Percentiles rank a stretch among this genome's conserved stretches.
These are phyloP conservation scores for Venustampulla echinocandica DNA, from an alignment of 495 filamentous ascomycete genomes.

Conservation along the genomic window DNA sequence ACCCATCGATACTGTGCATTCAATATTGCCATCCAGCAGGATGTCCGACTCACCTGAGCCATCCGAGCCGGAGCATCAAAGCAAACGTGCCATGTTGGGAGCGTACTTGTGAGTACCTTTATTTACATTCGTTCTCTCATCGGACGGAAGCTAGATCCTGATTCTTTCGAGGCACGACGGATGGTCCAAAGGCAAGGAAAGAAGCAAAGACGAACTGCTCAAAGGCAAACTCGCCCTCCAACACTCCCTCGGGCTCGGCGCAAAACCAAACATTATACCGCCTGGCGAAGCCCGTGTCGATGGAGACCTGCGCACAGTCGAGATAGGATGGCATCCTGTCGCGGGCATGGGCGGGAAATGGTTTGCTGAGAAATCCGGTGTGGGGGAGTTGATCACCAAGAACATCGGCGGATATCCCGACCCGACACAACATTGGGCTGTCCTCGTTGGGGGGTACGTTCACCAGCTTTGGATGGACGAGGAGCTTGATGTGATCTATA, in stretches of 20 bases:
- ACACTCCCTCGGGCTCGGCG: conserved; percentile 34
- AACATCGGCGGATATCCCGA: conserved; percentile 35
- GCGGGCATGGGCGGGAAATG: conserved; percentile 32
- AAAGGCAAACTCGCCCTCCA: conserved; percentile 31
- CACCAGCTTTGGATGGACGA: conserved; percentile 39
- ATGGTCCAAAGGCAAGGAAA: conserved; percentile 10
- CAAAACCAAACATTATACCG: conserved; percentile 34
- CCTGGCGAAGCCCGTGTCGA: conserved; percentile 23
- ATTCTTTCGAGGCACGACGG: conserved; percentile 6
- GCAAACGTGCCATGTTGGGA: conserved; percentile 6
- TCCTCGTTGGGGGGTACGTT: conserved; percentile 36
- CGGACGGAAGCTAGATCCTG: background rate
- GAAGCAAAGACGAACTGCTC: conserved; percentile 21
- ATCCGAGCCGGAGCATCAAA: background rate
- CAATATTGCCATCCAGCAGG: background rate
- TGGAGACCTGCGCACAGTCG: conserved; percentile 26
- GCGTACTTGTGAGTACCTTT: conserved; percentile 8
- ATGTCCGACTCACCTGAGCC: conserved; percentile 1
- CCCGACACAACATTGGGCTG: conserved; percentile 43
- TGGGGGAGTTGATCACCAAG: conserved; percentile 35
- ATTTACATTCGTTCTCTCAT: background rate
- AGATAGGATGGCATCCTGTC: conserved; percentile 41
- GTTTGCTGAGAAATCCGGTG: conserved; percentile 34
- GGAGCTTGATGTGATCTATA: conserved; percentile 36
- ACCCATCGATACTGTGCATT: background rate